These are phyloP conservation scores for Lasiosphaeris hirsuta DNA, from an alignment of 495 filamentous ascomycete genomes.

Conservation along the genomic window DNA sequence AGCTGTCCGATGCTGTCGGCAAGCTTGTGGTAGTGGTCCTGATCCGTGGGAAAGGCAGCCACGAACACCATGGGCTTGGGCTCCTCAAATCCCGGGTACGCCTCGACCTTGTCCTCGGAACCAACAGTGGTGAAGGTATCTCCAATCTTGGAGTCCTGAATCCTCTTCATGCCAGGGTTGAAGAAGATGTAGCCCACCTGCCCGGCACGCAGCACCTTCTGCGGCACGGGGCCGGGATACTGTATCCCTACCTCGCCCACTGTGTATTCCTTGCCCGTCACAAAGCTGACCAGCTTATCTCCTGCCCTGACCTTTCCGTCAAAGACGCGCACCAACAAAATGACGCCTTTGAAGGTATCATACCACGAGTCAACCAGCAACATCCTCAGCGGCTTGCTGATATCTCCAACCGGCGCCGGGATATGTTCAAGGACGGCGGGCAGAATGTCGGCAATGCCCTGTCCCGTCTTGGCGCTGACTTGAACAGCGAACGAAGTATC, in stretches of 20 bases:
- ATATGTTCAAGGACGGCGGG: slow-evolving; percentile 83
- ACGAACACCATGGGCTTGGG: slow-evolving; percentile 99
- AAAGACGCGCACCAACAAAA: slow-evolving; percentile 87
- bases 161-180: slow-evolving; percentile 96
- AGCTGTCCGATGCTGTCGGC: slow-evolving; percentile 95
- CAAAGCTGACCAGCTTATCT: slow-evolving; percentile 79
- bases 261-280: slow-evolving; percentile 79
- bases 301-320: slow-evolving; percentile 81
- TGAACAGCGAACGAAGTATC: slow-evolving; percentile 75
- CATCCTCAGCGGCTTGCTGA: slow-evolving; percentile 68
- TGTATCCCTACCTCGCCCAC: slow-evolving; percentile 97
- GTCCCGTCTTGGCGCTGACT: slow-evolving; percentile 90
- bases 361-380: slow-evolving; percentile 98
- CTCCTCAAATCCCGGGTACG: slow-evolving; percentile 90
- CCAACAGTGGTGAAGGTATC: slow-evolving; percentile 92
- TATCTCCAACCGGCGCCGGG: slow-evolving; percentile 74
- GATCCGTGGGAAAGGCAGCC: slow-evolving; percentile 89
- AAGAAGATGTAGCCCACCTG: slow-evolving; percentile 96
- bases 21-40: slow-evolving; percentile 77
- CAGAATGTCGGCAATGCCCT: slow-evolving; percentile 75
- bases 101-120: slow-evolving; percentile 69
- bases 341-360: slow-evolving; percentile 89
- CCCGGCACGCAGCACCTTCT: slow-evolving; percentile 75
- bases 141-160: slow-evolving; percentile 90
- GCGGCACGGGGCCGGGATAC: slow-evolving; percentile 84